Evolutionary conservation across 352 stramenopile genomes (phyloP).

Genomic region (Globisporangium nunn): DNA sequence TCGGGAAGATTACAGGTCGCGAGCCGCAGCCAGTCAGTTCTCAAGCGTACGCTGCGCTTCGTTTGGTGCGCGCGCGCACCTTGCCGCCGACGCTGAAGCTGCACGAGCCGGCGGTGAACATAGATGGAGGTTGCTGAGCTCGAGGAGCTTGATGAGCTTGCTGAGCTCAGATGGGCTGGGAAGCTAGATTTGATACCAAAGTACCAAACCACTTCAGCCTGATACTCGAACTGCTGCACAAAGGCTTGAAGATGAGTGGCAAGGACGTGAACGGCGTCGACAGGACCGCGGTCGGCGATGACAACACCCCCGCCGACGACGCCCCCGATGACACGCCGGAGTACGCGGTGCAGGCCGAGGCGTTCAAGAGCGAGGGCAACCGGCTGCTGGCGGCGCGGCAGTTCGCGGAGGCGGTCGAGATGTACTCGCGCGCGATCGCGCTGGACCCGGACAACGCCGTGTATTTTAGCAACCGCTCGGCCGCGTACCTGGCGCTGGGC

Average conservation of each 20-base stretch:
- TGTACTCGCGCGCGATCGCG: conserved; percentile 80
- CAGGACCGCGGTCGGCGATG: not conserved
- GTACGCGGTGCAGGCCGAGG: conserved; percentile 63
- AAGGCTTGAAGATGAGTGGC: too few species aligned
- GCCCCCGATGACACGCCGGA: conserved; percentile 18
- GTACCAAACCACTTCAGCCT: not conserved
- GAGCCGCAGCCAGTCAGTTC: not conserved
- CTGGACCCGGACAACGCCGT: conserved; percentile 82
- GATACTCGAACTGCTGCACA: too few species aligned
- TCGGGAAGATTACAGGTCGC: not conserved
- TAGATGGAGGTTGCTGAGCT: conserved; percentile 1
- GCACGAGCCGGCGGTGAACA: conserved; percentile 25
- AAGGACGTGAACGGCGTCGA: not conserved
- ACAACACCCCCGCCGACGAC: conserved; percentile 1
- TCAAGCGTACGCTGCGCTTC: too few species aligned
- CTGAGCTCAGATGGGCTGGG: not conserved
- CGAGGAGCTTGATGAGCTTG: not conserved
- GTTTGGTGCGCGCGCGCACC: conserved; percentile 4
- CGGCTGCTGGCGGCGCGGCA: conserved; percentile 52
- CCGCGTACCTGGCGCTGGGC: conserved; percentile 70
- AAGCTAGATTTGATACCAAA: not conserved
- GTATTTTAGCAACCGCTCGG: conserved; percentile 84
- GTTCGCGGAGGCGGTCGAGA: conserved; percentile 58
- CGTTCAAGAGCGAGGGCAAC: conserved; percentile 85
- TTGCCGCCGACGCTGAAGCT: conserved; percentile 40